Base-by-base conservation (phyloP, 768 basidiomycete genomes). In the Russula griseocarnosa region DNA sequence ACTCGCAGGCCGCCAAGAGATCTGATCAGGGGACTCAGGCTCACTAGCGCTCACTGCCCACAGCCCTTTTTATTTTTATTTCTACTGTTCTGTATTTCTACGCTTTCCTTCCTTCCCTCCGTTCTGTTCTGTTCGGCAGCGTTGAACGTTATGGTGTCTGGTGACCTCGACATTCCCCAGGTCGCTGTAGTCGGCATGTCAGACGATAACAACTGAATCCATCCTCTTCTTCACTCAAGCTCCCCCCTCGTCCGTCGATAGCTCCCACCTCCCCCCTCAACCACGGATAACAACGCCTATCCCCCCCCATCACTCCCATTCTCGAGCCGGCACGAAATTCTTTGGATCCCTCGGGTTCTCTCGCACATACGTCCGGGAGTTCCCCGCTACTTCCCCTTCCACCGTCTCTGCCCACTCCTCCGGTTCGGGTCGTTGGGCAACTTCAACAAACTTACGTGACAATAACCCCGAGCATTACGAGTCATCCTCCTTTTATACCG, bases 381-480 rank as follows among this genome's bases (percentile, higher is more conserved):
- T 75, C 42, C 30, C 38, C 70, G 75, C 76, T 26, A 79, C 74
- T 0, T 90, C 90, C 0, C 89, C 90, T 0, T 92, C 91, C 90
- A 0, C 90, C 0, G 78, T 90, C 11, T 90, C 91, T 0, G 82
- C 79, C 3, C 67, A 55, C 36, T 71, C 68, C 18, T 80, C 78
- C 18, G 88, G 87, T 3, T 83, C 83, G 0, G 79, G 82, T 0
- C 82, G 85, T 38, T 90, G 87, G 63, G 73, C 71, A 36, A 81
- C 82, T 3, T 76, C 85, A 8, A 75, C 84, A 4, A 79, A 80
- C 4, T 71, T 93, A 53, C 83, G 91, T 42, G 83, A 86, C 49
- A 92, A 91, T 70, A 79, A 81, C n/a, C 90, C 88, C 0, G 81
- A 87, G 24, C 79, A 81, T 36, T 76, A 74, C 36, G 77, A 75